These are phyloP conservation scores for Annulohypoxylon moriforme DNA, from an alignment of 495 filamentous ascomycete genomes.

Conservation along the genomic window DNA sequence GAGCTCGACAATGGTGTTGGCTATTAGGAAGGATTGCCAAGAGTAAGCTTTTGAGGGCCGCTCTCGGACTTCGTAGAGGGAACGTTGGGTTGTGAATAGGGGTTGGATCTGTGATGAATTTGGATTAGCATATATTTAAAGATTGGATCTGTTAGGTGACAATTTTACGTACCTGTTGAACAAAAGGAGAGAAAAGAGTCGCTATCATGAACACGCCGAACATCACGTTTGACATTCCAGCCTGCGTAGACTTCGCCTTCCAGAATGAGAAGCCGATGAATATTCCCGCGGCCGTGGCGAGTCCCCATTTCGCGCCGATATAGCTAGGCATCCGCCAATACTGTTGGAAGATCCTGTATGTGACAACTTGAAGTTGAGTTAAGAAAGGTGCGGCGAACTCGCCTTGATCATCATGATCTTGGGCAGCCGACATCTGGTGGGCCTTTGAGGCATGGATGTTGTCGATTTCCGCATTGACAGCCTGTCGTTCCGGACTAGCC, in stretches of 20 bases:
- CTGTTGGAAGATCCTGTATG: constrained; percentile 11
- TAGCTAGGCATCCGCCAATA: constrained; percentile 16
- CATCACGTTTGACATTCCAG: constrained; percentile 8
- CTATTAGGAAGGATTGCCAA: constrained; percentile 8
- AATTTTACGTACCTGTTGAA: constrained; percentile 1
- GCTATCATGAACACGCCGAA: constrained; percentile 17
- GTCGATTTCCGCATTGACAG: constrained; percentile 8
- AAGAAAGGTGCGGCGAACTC: constrained; percentile 6
- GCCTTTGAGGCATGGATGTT: background rate
- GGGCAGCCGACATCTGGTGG: background rate
- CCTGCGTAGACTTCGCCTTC: background rate
- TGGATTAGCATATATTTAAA: background rate
- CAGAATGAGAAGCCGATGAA: constrained; percentile 14
- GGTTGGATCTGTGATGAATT: background rate
- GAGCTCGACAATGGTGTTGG: constrained; percentile 10
- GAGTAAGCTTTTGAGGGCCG: constrained; percentile 9
- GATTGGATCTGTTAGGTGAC: background rate
- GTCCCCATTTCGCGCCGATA: constrained; percentile 10
- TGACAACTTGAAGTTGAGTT: background rate
- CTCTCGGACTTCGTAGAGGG: constrained; percentile 18
- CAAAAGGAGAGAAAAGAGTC: constrained; percentile 5
- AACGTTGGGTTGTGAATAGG: constrained; percentile 8
- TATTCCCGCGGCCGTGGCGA: background rate
- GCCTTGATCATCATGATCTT: background rate
- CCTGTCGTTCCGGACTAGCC: background rate